A percentile compares a stretch with the other conserved stretches of the same genome.
phyloP scores from a whole-genome alignment of 768 basidiomycete genomes.

The Leccinum ochraceum region DNA sequence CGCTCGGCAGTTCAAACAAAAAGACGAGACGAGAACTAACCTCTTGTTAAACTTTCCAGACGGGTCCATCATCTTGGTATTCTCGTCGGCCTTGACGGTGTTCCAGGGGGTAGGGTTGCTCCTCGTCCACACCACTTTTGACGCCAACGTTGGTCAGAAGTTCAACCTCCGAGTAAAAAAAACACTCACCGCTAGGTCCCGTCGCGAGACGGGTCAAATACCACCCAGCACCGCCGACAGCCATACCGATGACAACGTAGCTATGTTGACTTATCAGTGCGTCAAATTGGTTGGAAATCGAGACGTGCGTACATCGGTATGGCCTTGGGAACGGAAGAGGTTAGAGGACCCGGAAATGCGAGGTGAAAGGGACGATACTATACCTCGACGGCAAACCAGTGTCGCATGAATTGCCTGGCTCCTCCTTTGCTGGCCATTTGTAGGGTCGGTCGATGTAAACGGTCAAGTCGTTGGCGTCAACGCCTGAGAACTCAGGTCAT shows the following conservation, averaged over 20 bases:
- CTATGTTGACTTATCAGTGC: constrained; percentile 31
- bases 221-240: constrained; percentile 60
- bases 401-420: constrained; percentile 33
- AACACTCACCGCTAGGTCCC: constrained; percentile 51
- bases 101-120: constrained; percentile 91
- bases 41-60: constrained; percentile 76
- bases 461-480: background rate
- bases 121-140: constrained; percentile 59
- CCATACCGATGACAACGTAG: constrained; percentile 50
- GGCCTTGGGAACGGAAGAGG: constrained; percentile 35
- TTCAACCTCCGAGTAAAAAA: background rate
- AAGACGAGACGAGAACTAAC: constrained; percentile 28
- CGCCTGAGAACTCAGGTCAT: background rate
- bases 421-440: constrained; percentile 26
- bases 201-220: constrained; percentile 65
- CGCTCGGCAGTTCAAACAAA: background rate
- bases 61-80: constrained; percentile 67
- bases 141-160: constrained; percentile 2
- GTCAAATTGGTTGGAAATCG: constrained; percentile 5
- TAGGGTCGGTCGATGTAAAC: constrained; percentile 9
- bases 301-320: constrained; percentile 46
- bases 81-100: constrained; percentile 71
- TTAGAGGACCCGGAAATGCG: background rate
- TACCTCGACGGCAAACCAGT: constrained; percentile 51
- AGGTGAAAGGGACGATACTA: background rate